phyloP scores from a whole-genome alignment of 805 yeast species.

The Nakazawaea ishiwadae region DNA sequence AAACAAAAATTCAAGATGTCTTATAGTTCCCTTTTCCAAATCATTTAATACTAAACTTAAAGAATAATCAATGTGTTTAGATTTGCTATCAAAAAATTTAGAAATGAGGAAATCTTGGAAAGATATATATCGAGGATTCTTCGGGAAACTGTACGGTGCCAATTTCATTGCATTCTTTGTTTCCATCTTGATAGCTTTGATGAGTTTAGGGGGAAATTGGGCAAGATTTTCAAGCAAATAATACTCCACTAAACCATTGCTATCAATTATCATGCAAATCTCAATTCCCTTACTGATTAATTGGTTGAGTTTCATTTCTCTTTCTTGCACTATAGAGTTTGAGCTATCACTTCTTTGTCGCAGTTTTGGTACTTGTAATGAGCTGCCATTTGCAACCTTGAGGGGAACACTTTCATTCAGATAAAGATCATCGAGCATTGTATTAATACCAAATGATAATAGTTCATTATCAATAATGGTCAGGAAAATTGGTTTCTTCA shows the following conservation, averaged over 20 bases:
- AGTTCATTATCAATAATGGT: conserved; percentile 33
- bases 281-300: conserved; percentile 25
- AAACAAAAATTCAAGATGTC: conserved; percentile 29
- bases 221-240: conserved; percentile 48
- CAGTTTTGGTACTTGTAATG: conserved; percentile 17
- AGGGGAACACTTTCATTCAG: conserved; percentile 2
- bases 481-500: conserved; percentile 18
- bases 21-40: conserved; percentile 26
- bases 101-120: conserved; percentile 22
- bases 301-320: conserved; percentile 20
- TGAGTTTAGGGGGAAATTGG: conserved; percentile 49
- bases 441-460: conserved; percentile 24
- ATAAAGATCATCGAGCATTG: conserved; percentile 18
- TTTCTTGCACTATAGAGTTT: conserved; percentile 10
- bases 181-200: conserved; percentile 35
- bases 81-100: background rate
- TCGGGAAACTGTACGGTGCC: conserved; percentile 24
- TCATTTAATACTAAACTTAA: conserved; percentile 44
- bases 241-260: conserved; percentile 35
- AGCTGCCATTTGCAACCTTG: background rate
- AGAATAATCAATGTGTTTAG: conserved; percentile 17
- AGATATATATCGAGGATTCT: conserved; percentile 18
- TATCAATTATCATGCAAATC: conserved; percentile 39
- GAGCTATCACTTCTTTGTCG: conserved; percentile 17
- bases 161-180: conserved; percentile 14